phyloP scores from a whole-genome alignment of 306 rosid genomes.

The Vigna nakashimae region DNA sequence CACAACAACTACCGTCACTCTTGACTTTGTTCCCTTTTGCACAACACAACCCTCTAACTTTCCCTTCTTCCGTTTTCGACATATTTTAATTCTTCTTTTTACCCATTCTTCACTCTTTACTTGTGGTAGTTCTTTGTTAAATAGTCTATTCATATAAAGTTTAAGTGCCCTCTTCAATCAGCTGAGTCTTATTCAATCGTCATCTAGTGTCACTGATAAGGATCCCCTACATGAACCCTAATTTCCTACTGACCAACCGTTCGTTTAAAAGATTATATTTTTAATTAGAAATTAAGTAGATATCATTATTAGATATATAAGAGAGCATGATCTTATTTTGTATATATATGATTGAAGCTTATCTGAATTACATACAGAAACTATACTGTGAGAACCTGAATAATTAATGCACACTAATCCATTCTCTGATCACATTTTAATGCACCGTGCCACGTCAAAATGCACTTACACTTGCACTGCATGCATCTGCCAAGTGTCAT shows the following conservation, averaged over 20 bases:
- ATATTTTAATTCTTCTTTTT: not conserved
- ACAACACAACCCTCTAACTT: not conserved
- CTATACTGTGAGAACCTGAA: too few relatives aligned
- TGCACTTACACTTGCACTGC: too few relatives aligned
- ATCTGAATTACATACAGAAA: conserved; percentile 18
- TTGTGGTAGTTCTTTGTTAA: conserved; percentile 39
- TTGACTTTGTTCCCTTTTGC: conserved; percentile 19
- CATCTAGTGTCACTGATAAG: conserved; percentile 20
- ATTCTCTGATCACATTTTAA: too few relatives aligned
- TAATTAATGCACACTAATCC: too few relatives aligned
- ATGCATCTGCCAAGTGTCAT: too few relatives aligned
- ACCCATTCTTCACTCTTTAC: not conserved
- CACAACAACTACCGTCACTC: conserved; percentile 22
- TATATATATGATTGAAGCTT: conserved; percentile 24
- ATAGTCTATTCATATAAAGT: conserved; percentile 37
- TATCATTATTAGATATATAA: too few relatives aligned
- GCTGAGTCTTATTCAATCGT: conserved; percentile 8
- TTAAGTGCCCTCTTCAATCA: conserved; percentile 27
- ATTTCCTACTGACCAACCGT: too few relatives aligned
- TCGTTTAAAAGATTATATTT: too few relatives aligned
- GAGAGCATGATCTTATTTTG: not conserved
- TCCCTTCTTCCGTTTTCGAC: too few relatives aligned
- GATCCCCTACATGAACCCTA: conserved; percentile 6
- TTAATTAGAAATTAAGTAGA: too few relatives aligned
- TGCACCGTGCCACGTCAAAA: too few relatives aligned